Base-by-base conservation (phyloP, 2,329 filamentous ascomycete genomes). In the Escovopsis sp. region DNA sequence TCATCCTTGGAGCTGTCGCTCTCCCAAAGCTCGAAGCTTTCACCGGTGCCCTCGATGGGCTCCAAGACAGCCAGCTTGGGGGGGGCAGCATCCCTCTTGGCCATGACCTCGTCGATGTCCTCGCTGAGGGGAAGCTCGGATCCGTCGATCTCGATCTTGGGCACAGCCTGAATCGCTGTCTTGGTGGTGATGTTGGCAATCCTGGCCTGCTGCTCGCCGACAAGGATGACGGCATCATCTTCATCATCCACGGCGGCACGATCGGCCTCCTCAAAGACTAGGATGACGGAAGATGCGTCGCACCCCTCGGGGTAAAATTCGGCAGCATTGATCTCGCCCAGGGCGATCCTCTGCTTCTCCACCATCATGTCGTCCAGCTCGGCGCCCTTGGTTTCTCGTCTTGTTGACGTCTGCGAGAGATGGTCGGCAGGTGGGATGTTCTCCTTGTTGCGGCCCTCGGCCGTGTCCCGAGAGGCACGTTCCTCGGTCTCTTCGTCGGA, bases 361-460 rank as follows among this genome's bases (percentile, higher is more conserved):
- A 79, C 62, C 14, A 70, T 52, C 64, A 76, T 76, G 39, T 66
- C 63, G 34, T 74, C 69, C 2, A 49, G 47, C 16, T 49, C 48
- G 16, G 39, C 39, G 8, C 8, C 21, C 10, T 47, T 49, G 11
- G 49, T 43, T 16, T 45, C 43, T 8, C 52, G 44, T n/a, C 57
- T 52, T 17, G 54, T 43, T 13, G 61, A 60, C 0, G 71, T 75
- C 48, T 79, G 69, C 19, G 70, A 73, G 27, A 79, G 55, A 31
- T 81, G 76, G 37, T 72, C 70, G 3, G 60, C 53, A 2, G 88
- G 88, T 4, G 88, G 82, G 14, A 94, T 75, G 51, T 98, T 98
- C 63, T 98, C 88, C 65, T 98, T 98, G 49, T 85, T 82, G 23
- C 74, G 67, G 31, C 72, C 69, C 44, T 82, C 71, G 23, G 65